Evolutionary conservation across 495 filamentous ascomycete species (phyloP).

Genomic region (Neohortaea acidophila): DNA sequence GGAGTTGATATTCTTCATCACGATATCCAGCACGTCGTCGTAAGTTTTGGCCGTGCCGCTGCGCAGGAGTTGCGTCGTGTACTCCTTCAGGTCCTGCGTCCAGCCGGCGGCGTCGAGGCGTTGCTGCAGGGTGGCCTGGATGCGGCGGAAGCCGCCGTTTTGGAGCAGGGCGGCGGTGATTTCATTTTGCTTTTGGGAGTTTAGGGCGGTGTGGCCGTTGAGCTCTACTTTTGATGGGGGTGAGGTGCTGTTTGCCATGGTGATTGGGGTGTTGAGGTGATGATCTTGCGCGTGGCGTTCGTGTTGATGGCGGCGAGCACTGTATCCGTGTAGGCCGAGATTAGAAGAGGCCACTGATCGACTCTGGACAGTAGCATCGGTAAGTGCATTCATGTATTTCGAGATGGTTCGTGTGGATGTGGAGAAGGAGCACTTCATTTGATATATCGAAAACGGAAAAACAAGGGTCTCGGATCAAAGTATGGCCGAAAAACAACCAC

Average conservation of each 20-base stretch:
- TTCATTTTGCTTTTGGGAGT: conserved; percentile 4
- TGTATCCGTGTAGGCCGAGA: too few relatives aligned
- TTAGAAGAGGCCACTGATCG: too few relatives aligned
- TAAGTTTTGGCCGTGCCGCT: conserved; percentile 12
- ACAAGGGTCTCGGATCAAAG: too few relatives aligned
- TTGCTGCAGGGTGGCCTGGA: conserved; percentile 10
- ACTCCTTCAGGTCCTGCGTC: conserved; percentile 13
- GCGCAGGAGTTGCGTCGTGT: conserved; percentile 6
- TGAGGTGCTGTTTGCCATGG: conserved; percentile 1
- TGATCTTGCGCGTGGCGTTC: too few relatives aligned
- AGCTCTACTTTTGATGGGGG: conserved; percentile 4
- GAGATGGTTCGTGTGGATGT: too few relatives aligned
- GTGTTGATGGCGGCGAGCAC: too few relatives aligned
- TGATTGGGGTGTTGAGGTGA: neutral
- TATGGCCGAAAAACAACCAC: too few relatives aligned
- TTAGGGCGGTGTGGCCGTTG: conserved; percentile 9
- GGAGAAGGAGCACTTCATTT: too few relatives aligned
- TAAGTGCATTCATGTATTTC: too few relatives aligned
- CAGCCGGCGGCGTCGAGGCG: conserved; percentile 15
- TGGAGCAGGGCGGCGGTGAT: conserved; percentile 8
- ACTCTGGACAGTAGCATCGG: too few relatives aligned
- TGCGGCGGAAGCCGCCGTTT: conserved; percentile 16
- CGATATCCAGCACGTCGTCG: conserved; percentile 9
- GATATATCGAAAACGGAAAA: too few relatives aligned
- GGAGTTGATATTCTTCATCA: conserved; percentile 3